Evolutionary conservation across 2,329 filamentous ascomycete species (phyloP).

Genomic region (Hymenoscyphus linearis): DNA sequence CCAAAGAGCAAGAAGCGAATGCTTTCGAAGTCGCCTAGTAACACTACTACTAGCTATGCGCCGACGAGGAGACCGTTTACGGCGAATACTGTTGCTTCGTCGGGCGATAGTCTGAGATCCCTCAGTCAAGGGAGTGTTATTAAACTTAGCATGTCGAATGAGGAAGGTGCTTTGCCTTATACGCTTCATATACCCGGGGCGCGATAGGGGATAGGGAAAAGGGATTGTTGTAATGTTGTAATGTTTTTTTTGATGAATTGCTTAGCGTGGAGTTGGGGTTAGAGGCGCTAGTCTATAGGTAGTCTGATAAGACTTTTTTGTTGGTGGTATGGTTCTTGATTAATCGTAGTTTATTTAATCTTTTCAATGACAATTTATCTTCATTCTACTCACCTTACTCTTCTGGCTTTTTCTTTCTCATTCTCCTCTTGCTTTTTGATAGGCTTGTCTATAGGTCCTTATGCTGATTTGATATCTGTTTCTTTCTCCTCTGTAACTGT

Average conservation of each 20-base stretch:
- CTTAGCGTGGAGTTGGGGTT: conserved; percentile 26
- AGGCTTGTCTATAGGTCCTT: too few relatives aligned
- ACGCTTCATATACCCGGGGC: conserved; percentile 22
- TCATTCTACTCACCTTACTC: too few relatives aligned
- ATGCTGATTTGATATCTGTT: too few relatives aligned
- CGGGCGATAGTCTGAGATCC: conserved; percentile 24
- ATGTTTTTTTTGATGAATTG: conserved; percentile 11
- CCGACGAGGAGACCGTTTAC: conserved; percentile 24
- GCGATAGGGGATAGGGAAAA: conserved; percentile 10
- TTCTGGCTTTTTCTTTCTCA: too few relatives aligned
- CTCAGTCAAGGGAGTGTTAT: conserved; percentile 29
- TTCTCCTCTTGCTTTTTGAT: too few relatives aligned
- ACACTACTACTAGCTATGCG: conserved; percentile 22
- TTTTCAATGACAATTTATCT: too few relatives aligned
- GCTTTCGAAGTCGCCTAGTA: conserved; percentile 19
- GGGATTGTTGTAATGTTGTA: background rate
- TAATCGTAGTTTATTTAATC: background rate
- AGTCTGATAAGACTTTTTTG: background rate
- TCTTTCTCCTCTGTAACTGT: too few relatives aligned
- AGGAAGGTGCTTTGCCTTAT: conserved; percentile 26
- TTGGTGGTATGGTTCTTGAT: background rate
- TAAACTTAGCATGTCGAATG: conserved; percentile 23
- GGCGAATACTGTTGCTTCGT: conserved; percentile 16
- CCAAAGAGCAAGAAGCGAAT: conserved; percentile 20
- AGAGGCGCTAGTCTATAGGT: background rate